Evolutionary conservation across 371 early-diverging fungal genomes (phyloP), one percentile per base, ranked within the genome.

Genomic region (Mucor circinelloides): DNA sequence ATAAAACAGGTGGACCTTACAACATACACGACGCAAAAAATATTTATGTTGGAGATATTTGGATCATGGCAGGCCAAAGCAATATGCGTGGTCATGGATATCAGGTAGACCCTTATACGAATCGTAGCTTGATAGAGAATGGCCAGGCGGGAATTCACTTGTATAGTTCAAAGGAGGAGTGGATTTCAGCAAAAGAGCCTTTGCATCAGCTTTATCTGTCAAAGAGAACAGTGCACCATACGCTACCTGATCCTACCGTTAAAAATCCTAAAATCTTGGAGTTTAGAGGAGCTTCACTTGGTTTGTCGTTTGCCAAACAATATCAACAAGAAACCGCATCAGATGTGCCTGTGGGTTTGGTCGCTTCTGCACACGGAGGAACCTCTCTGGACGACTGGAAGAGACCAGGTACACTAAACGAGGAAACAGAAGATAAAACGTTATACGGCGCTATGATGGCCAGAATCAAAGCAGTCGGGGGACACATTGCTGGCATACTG

Each of bases 41-140:
- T 10, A 69, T 82, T 6, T 70, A 69, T 38, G 83, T 82, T 2
- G 80, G 83, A 12, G 83, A 82, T 57, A 44, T 82, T 36, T 82
- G 83, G 83, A 60, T 80, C 27, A 75, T 82, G 75, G 80, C 80
- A 3, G 83, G 83, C 0, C 83, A 82, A 44, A 82, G 83, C 38
- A 82, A 82, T 60, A 82, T 82, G 83, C 71, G 83, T 27, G 83
- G 83, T 2, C 70, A 76, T 66, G 83, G 79, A 0, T 78, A 63
- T 30, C 63, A 69, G 3, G 12, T 59, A 9, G 60, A 71, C 40
- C 67, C 67, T 4, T 72, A 61, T 38, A 48, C 60, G n/a, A 12
- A 36, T 1, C 1, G 27, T 1, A 36, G 13, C 2, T 34, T 60
- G 8, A 31, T 57, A 0, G 9, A 52, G 1, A 23, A 32, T 10